These are phyloP conservation scores for Cyberlindnera xylosilytica DNA, from an alignment of 805 yeast species.

Conservation along the genomic window DNA sequence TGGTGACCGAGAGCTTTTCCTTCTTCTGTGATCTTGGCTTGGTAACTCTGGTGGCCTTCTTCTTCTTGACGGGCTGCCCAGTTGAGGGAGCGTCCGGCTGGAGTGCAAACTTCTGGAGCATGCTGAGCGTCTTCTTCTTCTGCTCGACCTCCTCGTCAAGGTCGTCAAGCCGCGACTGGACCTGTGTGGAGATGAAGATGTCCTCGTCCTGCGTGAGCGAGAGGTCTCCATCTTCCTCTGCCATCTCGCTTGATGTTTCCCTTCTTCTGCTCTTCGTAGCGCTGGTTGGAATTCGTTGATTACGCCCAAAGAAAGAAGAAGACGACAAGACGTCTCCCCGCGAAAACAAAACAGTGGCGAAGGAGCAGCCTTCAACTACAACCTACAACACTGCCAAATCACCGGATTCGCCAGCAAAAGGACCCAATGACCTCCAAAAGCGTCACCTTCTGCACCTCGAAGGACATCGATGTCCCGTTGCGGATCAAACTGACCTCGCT, in stretches of 20 bases:
- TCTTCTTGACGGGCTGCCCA: background rate
- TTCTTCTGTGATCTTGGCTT: background rate
- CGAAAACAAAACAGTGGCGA: slow-evolving; percentile 2
- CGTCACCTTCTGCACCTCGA: slow-evolving; percentile 54
- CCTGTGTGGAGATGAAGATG: slow-evolving; percentile 24
- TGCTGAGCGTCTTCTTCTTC: background rate
- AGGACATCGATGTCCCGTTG: slow-evolving; percentile 49
- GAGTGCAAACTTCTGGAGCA: background rate
- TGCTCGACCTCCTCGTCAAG: slow-evolving; percentile 13
- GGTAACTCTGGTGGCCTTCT: background rate
- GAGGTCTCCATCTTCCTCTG: background rate
- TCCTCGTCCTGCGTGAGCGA: slow-evolving; percentile 1
- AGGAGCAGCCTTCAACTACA: background rate
- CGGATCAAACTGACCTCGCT: slow-evolving; percentile 44
- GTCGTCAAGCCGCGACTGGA: slow-evolving; percentile 23
- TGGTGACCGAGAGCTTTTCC: slow-evolving; percentile 6
- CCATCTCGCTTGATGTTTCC: no score
- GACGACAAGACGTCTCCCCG: background rate
- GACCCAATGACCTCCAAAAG: slow-evolving; percentile 31
- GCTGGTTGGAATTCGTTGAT: background rate
- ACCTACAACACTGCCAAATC: no score
- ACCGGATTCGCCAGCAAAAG: no score
- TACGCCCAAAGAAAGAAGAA: background rate
- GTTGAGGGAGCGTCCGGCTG: background rate
- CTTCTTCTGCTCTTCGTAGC: no score